Evolutionary conservation across 169 alveolate species (phyloP).

Genomic region (Haemoproteus tartakovskyi): DNA sequence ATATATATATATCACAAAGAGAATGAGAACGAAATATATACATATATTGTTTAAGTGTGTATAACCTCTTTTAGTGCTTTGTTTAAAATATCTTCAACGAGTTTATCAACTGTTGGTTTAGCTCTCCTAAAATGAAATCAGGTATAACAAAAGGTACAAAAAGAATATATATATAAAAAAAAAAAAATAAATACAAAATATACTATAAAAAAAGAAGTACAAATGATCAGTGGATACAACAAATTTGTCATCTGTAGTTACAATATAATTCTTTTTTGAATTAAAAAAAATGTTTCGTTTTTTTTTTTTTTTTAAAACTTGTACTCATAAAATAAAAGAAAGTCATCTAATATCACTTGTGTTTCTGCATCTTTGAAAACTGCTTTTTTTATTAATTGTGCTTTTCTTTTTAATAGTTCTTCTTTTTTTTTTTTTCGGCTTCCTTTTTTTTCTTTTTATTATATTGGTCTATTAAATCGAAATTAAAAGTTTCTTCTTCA

Average conservation of each 20-base stretch:
- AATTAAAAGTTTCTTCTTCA: conserved; percentile 8
- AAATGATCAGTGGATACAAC: not conserved
- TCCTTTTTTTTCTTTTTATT: conserved; percentile 13
- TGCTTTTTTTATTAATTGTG: conserved; percentile 11
- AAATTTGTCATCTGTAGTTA: not conserved
- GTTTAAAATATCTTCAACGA: conserved; percentile 37
- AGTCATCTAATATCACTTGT: conserved; percentile 49
- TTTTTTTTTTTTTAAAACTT: not conserved
- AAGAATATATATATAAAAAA: not conserved
- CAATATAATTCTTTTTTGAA: not conserved
- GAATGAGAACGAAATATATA: no score
- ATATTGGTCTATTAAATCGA: conserved; percentile 41
- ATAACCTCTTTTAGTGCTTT: conserved; percentile 38
- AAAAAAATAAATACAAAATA: not conserved
- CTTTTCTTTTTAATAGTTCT: conserved; percentile 7
- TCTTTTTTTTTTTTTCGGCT: conserved; percentile 8
- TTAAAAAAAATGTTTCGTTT: not conserved
- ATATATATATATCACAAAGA: no score
- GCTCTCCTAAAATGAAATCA: no score
- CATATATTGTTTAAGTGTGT: no score
- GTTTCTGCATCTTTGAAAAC: conserved; percentile 19
- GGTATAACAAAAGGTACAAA: no score
- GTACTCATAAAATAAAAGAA: conserved; percentile 54
- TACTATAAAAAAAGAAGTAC: no score
- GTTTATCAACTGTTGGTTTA: conserved; percentile 16